phyloP scores from a whole-genome alignment of 352 stramenopile species.

The Globisporangium takayamanum region DNA sequence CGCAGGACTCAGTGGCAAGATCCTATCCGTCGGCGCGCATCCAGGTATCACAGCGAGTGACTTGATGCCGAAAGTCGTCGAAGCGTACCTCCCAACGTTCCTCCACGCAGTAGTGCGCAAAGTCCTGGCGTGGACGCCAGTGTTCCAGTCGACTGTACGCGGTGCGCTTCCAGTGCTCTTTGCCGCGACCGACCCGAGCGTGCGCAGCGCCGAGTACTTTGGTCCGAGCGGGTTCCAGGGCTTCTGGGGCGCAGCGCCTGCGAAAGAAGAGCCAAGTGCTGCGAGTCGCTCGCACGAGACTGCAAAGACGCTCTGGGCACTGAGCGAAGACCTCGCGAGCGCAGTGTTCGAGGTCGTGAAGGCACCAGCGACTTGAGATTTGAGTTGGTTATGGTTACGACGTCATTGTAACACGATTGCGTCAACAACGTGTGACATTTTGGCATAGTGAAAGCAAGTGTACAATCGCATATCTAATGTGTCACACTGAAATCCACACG shows the following conservation, averaged over 20 bases:
- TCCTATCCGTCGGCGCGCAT: constrained; percentile 26
- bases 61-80: constrained; percentile 15
- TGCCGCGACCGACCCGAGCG: constrained; percentile 16
- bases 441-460: too few relatives aligned
- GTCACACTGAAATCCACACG: too few relatives aligned
- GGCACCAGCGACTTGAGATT: constrained; percentile 2
- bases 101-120: constrained; percentile 15
- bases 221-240: constrained; percentile 25
- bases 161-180: constrained; percentile 24
- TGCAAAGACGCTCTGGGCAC: constrained; percentile 21
- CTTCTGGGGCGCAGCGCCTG: constrained; percentile 20
- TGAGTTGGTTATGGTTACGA: too few relatives aligned
- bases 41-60: constrained; percentile 19
- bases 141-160: constrained; percentile 18
- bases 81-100: constrained; percentile 20
- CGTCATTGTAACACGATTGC: too few relatives aligned
- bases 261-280: constrained; percentile 20
- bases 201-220: constrained; percentile 21
- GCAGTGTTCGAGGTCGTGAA: constrained; percentile 18
- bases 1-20: constrained; percentile 13
- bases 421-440: background rate
- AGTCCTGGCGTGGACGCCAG: constrained; percentile 14
- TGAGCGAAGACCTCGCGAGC: constrained; percentile 24
- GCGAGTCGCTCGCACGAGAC: constrained; percentile 26
- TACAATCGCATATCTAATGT: too few relatives aligned